These are phyloP conservation scores for Hypoxylon subgilvum DNA, from an alignment of 495 filamentous ascomycete species.

Conservation along the genomic window DNA sequence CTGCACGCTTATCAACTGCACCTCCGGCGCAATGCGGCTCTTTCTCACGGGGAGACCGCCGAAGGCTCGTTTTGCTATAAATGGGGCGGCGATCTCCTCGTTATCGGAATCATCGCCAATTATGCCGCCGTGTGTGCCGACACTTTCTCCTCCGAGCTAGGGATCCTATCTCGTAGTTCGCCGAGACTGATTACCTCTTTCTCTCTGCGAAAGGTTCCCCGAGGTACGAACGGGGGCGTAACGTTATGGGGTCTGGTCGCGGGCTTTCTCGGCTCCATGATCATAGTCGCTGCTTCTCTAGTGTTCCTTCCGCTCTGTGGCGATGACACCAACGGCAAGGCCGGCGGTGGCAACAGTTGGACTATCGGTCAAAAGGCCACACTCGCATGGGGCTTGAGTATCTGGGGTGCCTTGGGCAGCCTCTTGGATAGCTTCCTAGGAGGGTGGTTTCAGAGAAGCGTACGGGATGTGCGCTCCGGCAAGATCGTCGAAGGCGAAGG, in stretches of 20 bases:
- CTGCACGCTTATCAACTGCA: slow-evolving; percentile 72
- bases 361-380: slow-evolving; percentile 54
- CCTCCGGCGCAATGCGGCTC: slow-evolving; percentile 44
- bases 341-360: slow-evolving; percentile 52
- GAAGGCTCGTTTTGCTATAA: slow-evolving; percentile 53
- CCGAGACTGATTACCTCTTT: slow-evolving; percentile 88
- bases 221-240: slow-evolving; percentile 92
- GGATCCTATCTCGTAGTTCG: slow-evolving; percentile 76
- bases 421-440: slow-evolving; percentile 87
- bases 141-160: slow-evolving; percentile 94
- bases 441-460: slow-evolving; percentile 82
- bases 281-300: slow-evolving; percentile 69
- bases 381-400: slow-evolving; percentile 65
- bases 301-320: slow-evolving; percentile 74
- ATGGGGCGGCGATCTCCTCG: slow-evolving; percentile 61
- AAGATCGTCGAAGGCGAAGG: slow-evolving; percentile 90
- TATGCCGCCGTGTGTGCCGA: slow-evolving; percentile 92
- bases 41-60: slow-evolving; percentile 11
- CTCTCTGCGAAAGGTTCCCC: slow-evolving; percentile 75
- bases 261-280: slow-evolving; percentile 74
- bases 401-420: slow-evolving; percentile 78
- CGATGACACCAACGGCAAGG: slow-evolving; percentile 37
- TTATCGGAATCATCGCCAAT: slow-evolving; percentile 68
- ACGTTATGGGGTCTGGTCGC: slow-evolving; percentile 73
- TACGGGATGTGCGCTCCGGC: slow-evolving; percentile 79